Conservation (phyloP, 1,139 yeast species). For the Sugiyamaella castrensis region DNA sequence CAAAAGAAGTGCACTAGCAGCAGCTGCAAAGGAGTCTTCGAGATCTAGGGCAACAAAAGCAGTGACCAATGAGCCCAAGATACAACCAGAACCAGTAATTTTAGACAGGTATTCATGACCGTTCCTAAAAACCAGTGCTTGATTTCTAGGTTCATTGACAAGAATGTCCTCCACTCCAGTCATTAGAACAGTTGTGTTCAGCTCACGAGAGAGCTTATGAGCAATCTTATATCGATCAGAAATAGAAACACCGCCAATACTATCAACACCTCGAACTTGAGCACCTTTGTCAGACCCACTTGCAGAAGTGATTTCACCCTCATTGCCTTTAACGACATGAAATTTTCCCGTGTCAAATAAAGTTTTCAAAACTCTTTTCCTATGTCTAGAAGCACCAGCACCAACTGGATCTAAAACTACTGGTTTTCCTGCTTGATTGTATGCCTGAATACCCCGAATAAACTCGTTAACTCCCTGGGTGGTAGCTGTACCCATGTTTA, state of each 20-base stretch:
- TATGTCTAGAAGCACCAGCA: constrained; percentile 70
- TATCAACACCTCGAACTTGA: constrained; percentile 59
- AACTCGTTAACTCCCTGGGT: constrained; percentile 46
- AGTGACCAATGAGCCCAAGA: constrained; percentile 72
- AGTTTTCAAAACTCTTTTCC: constrained; percentile 49
- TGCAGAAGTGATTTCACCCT: constrained; percentile 67
- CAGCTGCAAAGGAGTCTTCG: constrained; percentile 41
- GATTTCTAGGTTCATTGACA: constrained; percentile 42
- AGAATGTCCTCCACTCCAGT: constrained; percentile 57
- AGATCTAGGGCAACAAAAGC: constrained; percentile 44
- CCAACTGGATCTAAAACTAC: constrained; percentile 90
- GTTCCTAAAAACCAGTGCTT: constrained; percentile 45
- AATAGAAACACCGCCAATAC: constrained; percentile 38
- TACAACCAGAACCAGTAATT: constrained; percentile 89
- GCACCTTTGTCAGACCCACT: constrained; percentile 37
- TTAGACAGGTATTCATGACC: constrained; percentile 67
- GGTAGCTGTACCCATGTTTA: constrained; percentile 77
- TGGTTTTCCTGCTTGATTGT: constrained; percentile 57
- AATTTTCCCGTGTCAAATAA: constrained; percentile 58
- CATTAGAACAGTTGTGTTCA: constrained; percentile 64
- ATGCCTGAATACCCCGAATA: constrained; percentile 53
- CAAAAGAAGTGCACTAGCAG: constrained; percentile 55
- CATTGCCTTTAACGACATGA: constrained; percentile 80
- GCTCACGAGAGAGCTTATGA: constrained; percentile 50
- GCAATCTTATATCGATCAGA: constrained; percentile 38